phyloP scores from a whole-genome alignment of 148 eudicot species.

The Limonium bicolor region DNA sequence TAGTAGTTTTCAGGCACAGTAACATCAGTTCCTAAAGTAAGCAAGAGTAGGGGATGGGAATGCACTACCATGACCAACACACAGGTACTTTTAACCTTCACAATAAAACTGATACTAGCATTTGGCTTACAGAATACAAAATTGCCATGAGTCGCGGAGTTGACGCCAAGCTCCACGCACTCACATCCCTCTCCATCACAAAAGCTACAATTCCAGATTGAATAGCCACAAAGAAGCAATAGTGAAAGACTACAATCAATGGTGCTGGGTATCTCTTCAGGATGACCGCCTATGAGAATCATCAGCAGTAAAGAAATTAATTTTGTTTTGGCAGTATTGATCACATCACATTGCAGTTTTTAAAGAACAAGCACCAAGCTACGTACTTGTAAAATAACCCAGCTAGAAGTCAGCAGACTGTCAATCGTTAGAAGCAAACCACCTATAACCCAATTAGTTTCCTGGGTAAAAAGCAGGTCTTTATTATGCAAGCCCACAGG shows the following conservation, averaged over 20 bases:
- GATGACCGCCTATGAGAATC: constrained; percentile 43
- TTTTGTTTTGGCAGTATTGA: constrained; percentile 1
- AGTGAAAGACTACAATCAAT: constrained; percentile 55
- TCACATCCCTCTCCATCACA: constrained; percentile 39
- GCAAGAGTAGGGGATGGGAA: too few relatives aligned
- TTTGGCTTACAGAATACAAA: constrained; percentile 52
- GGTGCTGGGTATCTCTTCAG: constrained; percentile 52
- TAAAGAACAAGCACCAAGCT: neutral
- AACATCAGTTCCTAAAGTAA: too few relatives aligned
- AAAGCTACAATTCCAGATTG: constrained; percentile 39
- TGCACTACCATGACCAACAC: too few relatives aligned
- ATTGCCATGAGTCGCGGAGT: constrained; percentile 35
- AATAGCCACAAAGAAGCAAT: constrained; percentile 66
- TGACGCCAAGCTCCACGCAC: constrained; percentile 57
- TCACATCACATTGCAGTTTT: neutral
- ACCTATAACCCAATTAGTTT: constrained; percentile 48
- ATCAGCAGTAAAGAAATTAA: neutral
- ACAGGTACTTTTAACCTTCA: too few relatives aligned
- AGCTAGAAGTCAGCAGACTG: constrained; percentile 37
- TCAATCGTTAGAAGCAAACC: constrained; percentile 46
- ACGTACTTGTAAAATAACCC: constrained; percentile 59
- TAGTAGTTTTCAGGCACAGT: too few relatives aligned
- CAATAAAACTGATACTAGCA: too few relatives aligned
- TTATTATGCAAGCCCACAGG: constrained; percentile 8
- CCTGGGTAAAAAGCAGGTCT: constrained; percentile 18